Conservation (phyloP, 2,329 filamentous ascomycete species). For the Monosporascus sp. region DNA sequence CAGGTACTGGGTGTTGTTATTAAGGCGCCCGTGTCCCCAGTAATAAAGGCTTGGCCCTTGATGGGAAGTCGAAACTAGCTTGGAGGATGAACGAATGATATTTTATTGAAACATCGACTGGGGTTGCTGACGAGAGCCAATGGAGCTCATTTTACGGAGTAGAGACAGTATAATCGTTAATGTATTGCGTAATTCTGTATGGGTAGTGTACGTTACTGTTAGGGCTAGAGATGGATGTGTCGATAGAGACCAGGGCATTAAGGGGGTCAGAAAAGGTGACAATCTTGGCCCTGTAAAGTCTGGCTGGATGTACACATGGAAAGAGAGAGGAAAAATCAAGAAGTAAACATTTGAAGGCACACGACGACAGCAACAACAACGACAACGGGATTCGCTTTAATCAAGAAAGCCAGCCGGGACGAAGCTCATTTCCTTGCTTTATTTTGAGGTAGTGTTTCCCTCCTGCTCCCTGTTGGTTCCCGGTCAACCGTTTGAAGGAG, state of each 20-base stretch:
- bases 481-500: slow-evolving; percentile 12
- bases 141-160: slow-evolving; percentile 15
- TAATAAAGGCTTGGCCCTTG: neutral
- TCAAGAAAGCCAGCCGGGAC: neutral
- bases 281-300: neutral
- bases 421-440: slow-evolving; percentile 18
- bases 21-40: neutral
- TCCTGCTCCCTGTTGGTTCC: slow-evolving; percentile 12
- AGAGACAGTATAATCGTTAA: neutral
- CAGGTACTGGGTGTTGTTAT: neutral
- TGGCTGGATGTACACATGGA: neutral
- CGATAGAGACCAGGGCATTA: too few relatives aligned
- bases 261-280: too few relatives aligned
- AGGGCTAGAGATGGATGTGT: neutral
- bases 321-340: neutral
- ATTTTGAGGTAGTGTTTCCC: slow-evolving; percentile 17
- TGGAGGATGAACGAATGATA: slow-evolving; percentile 18
- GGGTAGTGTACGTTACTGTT: too few relatives aligned
- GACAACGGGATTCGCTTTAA: slow-evolving; percentile 13
- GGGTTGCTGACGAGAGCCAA: slow-evolving; percentile 16
- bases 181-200: too few relatives aligned
- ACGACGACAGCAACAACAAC: neutral
- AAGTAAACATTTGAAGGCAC: neutral
- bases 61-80: neutral
- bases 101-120: slow-evolving; percentile 1